Percentiles rank a stretch among this genome's conserved stretches.
phyloP scores from a whole-genome alignment of 1,284 basidiomycete species.

The Rhizoctonia solani region DNA sequence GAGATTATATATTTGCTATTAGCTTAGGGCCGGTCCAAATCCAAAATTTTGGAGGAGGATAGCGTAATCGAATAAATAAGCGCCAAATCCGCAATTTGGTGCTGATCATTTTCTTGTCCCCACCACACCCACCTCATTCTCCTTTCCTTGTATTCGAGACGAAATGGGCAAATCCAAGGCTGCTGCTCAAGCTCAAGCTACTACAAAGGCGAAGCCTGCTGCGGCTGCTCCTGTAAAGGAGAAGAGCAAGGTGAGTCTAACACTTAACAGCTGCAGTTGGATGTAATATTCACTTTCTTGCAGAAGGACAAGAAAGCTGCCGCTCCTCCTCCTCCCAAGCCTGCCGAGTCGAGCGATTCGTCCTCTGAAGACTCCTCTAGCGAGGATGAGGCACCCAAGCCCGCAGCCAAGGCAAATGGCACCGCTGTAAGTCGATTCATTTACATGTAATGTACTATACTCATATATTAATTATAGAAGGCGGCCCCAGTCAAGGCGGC shows the following conservation, averaged over 20 bases:
- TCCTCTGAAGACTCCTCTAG: conserved; percentile 27
- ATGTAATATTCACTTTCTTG: neutral
- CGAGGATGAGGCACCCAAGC: conserved; percentile 30
- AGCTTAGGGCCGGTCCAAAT: conserved; percentile 18
- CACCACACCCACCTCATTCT: conserved; percentile 9
- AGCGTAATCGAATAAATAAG: conserved; percentile 1
- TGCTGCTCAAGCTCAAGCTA: conserved; percentile 5
- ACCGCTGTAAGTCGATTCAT: conserved; percentile 10
- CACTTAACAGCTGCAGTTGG: too few species aligned
- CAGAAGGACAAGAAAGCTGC: conserved; percentile 17
- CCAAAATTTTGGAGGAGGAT: conserved; percentile 31
- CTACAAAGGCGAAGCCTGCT: conserved; percentile 9
- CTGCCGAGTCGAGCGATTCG: conserved; percentile 32
- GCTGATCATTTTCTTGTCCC: conserved; percentile 29
- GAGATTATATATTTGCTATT: conserved; percentile 24
- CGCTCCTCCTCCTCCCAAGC: conserved; percentile 23
- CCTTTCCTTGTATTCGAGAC: neutral
- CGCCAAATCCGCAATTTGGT: conserved; percentile 19
- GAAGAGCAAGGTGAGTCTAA: conserved; percentile 13
- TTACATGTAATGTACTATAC: neutral
- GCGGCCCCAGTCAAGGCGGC: conserved; percentile 33
- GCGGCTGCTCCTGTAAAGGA: neutral
- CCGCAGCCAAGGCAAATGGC: conserved; percentile 31
- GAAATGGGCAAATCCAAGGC: conserved; percentile 9
- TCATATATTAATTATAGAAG: neutral